Evolutionary conservation across 345 rosid species (phyloP), one percentile per base, ranked within the genome.

Genomic region (Sisymbrium irio): DNA sequence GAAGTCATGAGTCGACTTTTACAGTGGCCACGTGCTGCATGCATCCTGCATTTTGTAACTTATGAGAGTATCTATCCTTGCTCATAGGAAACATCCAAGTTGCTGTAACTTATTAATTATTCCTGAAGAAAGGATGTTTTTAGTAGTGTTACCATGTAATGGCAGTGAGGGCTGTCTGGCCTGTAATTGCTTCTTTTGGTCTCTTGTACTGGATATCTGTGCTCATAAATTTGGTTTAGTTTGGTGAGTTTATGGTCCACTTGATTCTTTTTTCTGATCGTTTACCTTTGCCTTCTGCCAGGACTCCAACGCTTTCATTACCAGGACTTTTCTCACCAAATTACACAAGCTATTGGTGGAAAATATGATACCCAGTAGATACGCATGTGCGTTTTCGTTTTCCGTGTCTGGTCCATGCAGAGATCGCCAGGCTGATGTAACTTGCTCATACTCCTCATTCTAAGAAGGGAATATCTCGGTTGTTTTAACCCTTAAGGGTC

Each of bases 371-470:
- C 97, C 98, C 39, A 81, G 58, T 72, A 83, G 87, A 87, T 94
- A 89, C 79, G 96, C 98, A 40, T 94, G 96, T 80, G 87, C 89
- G 27, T 89, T 88, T 75, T 84, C 90, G 28, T 79, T 94, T 81
- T 85, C 89, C 66, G 12, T 79, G 59, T 74, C 78, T 54, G 90
- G 80, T 81, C 67, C 79, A 63, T 49, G 60, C 74, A 82, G 80
- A 77, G 97, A 84, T 75, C 84, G 87, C 63, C 94, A 73, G 61
- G 83, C 85, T 79, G 84, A 81, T 74, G 97, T 91, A 84, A 72
- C 54, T 74, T 36, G 69, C 79, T 73, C 62, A 20, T 55, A 45
- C 73, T 49, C 46, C 49, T 65, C 45, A 60, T 69, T 75, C 28
- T 35, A 44, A 36, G n/a, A 56, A 40, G 18, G 20, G 44, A 33